Evolutionary conservation across 179 eudicot genomes (phyloP), one percentile per base, ranked within the genome.

Genomic region (Drosera spatulata): DNA sequence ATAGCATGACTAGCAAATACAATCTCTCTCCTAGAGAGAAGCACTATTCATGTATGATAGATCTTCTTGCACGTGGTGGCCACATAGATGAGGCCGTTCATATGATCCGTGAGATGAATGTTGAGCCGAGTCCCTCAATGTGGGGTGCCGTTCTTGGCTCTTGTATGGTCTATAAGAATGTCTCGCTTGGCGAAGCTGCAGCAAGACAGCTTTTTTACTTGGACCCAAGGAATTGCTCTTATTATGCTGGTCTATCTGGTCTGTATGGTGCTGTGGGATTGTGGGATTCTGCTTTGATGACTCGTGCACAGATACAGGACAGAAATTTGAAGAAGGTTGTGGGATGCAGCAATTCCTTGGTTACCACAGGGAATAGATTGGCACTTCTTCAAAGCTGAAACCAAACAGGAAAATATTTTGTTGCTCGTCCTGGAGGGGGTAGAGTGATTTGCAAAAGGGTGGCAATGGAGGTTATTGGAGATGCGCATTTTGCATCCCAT

Each of bases 111-210:
- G 67, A 68, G 63, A 75, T 85, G 80, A 66, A 79, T 42, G 55
- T 71, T 41, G 72, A 64, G 45, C 78, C 82, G 8, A 71, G 66
- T 70, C 74, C 81, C 51, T 80, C 73, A 1, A 60, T 75, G 52
- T 80, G 77, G 84, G 80, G 86, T 62, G 66, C 85, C 9, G 75
- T 85, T 60, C 86, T 82, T 65, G 83, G 88, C 68, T 88, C 85
- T 40, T 87, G 91, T 70, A 66, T 67, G 49, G 62, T 66, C 39
- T 58, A 80, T 65, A 88, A 86, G 48, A 70, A 78, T 62, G 53
- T 68, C 15, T 59, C 71, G 56, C 56, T 77, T 47, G 91, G 80
- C 37, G 70, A 80, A 72, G 63, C 60, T 54, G 86, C 73, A 44
- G 88, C 73, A 0, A 66, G 61, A 53, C 79, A 68, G 63, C 73